phyloP scores from a whole-genome alignment of 768 basidiomycete species.

The Tricholoma flavovirens region DNA sequence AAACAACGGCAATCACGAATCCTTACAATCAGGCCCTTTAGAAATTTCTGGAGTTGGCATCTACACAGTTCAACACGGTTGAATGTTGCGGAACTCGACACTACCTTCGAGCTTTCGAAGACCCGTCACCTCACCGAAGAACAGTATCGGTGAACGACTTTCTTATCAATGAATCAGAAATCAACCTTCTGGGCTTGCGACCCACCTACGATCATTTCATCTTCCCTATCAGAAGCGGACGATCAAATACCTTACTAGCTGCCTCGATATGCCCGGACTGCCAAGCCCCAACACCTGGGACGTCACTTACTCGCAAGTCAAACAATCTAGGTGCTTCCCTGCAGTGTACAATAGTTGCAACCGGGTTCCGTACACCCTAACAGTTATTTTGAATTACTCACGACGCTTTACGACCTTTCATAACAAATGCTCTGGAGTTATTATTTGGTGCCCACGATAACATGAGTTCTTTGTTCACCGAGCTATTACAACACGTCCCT shows the following conservation, averaged over 20 bases:
- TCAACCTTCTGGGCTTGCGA: background rate
- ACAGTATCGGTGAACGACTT: too few species aligned
- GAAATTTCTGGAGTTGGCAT: background rate
- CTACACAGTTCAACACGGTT: background rate
- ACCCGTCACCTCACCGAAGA: too few species aligned
- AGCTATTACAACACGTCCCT: slow-evolving; percentile 24
- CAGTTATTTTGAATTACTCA: background rate
- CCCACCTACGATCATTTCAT: too few species aligned
- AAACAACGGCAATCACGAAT: background rate
- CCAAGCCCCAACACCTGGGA: background rate
- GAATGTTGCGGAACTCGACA: background rate
- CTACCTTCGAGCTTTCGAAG: background rate
- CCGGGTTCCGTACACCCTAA: too few species aligned
- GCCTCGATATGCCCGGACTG: background rate
- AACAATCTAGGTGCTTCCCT: background rate
- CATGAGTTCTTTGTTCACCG: background rate
- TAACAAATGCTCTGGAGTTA: background rate
- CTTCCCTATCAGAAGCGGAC: background rate
- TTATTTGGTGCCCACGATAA: background rate
- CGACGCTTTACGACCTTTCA: background rate
- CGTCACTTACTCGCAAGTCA: background rate
- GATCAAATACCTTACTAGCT: background rate
- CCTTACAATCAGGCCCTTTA: background rate
- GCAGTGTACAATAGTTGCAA: too few species aligned
- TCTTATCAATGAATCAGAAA: too few species aligned